A percentile compares a stretch with the other conserved stretches of the same genome.
Evolutionary conservation across 768 basidiomycete genomes (phyloP).

Genomic region (Leucogyrophana mollusca): DNA sequence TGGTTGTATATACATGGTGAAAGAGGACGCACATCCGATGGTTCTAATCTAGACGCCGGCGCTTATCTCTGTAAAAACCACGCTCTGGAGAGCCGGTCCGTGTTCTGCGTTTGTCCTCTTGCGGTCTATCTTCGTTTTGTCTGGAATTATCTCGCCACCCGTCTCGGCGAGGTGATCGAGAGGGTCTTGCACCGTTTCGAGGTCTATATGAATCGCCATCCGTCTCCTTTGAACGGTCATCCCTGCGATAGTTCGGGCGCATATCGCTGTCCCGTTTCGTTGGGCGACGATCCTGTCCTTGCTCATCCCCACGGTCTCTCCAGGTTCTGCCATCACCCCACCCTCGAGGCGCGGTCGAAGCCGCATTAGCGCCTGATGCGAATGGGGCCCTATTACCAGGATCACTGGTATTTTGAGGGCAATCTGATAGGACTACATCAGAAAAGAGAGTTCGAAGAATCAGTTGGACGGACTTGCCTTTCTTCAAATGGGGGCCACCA

Average conservation of each 20-base stretch:
- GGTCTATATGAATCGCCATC: constrained; percentile 14
- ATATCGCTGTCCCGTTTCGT: constrained; percentile 21
- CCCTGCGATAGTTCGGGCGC: constrained; percentile 22
- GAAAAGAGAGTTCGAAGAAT: constrained; percentile 4
- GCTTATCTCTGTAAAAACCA: constrained; percentile 46
- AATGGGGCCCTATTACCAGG: constrained; percentile 20
- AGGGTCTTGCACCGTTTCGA: constrained; percentile 18
- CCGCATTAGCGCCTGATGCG: constrained; percentile 34
- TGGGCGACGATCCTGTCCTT: constrained; percentile 21
- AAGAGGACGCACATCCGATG: constrained; percentile 15
- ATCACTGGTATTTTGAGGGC: constrained; percentile 50
- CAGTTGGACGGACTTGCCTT: constrained; percentile 48
- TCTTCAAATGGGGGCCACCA: constrained; percentile 91
- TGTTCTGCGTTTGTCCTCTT: constrained; percentile 22
- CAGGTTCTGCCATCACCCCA: constrained; percentile 37
- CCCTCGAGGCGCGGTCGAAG: constrained; percentile 27
- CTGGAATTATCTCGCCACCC: constrained; percentile 7
- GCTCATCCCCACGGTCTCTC: constrained; percentile 27
- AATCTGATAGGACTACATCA: constrained; percentile 34
- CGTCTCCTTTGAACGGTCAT: constrained; percentile 15
- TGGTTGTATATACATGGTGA: constrained; percentile 4
- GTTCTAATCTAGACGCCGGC: constrained; percentile 54
- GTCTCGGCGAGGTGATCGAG: constrained; percentile 23
- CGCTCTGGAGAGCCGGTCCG: constrained; percentile 33
- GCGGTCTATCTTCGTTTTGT: constrained; percentile 16